Base-by-base conservation (phyloP, 2,329 filamentous ascomycete species). In the Teratosphaeria epicoccoides region DNA sequence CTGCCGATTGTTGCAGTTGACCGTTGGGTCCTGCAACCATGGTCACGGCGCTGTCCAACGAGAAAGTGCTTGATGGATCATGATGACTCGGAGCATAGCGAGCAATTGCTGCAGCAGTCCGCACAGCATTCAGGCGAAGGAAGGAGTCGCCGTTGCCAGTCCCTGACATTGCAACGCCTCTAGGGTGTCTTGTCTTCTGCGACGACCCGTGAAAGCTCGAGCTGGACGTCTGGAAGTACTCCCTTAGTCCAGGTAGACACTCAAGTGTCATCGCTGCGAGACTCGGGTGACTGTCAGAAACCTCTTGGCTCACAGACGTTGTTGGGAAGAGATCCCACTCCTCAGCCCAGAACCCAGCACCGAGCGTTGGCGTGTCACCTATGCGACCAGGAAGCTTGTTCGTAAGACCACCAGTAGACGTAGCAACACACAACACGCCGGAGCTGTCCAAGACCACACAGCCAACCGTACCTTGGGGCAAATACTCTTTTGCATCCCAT, bases 61-160 rank as follows among this genome's bases (percentile, higher is more conserved):
- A 66, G 6, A 57, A 40, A 11, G 20, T 28, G 22, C 46, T 49
- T 17, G n/a, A 24, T 20, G 14, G 17, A n/a, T 20, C 20, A 24
- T 7, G 5, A 14, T n/a, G 17, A 14, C n/a, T 40, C 5, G 59
- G 70, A 50, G 64, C 72, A 52, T 0, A 63, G 54, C 1, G 72
- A 70, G 84, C 82, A 58, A 90, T 84, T 0, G 87, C 81, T 1
- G 81, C 84, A 0, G 84, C 81, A 0, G 86, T 90, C 26, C 86
- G 80, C 0, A 79, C 80, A 1, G 88, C 88, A 12, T 76, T 79
- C 2, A 81, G 72, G 3, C 88, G 82, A 14, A 95, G 75, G 66
- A 95, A 95, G 0, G 86, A 88, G 68, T 95, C 89, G 0, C 90
- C 89, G 60, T 95, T 95, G 0, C 89, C 90, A 0, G 88, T 91